Conservation (phyloP, 345 rosid genomes). For the Firmiana major region DNA sequence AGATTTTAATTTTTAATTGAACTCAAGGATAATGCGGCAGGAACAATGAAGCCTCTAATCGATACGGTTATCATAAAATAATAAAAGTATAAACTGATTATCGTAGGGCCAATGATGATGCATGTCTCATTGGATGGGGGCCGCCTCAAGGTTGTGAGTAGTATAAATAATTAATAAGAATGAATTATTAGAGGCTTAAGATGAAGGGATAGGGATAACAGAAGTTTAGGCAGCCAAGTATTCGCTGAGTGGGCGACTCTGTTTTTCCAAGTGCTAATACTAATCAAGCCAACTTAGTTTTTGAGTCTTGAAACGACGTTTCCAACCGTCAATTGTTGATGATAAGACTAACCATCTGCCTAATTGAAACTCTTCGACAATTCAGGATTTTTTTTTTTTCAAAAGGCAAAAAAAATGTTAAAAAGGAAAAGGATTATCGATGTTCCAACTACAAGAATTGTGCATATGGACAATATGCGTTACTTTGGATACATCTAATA, state of each 20-base stretch:
- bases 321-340: not conserved
- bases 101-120: too few species aligned
- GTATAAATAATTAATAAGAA: too few species aligned
- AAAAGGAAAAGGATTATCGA: not conserved
- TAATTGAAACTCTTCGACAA: not conserved
- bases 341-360: slow-evolving; percentile 4
- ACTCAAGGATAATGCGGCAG: too few species aligned
- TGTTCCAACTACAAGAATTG: not conserved
- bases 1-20: too few species aligned
- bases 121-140: too few species aligned
- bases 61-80: too few species aligned
- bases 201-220: not conserved
- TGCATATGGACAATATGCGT: not conserved
- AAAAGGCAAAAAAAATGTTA: not conserved
- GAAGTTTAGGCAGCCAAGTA: not conserved
- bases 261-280: not conserved
- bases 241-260: too few species aligned
- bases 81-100: too few species aligned
- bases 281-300: not conserved
- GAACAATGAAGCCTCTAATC: too few species aligned
- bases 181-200: not conserved
- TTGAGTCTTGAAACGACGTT: not conserved
- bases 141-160: too few species aligned
- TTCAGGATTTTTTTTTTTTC: too few species aligned
- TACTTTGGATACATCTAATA: not conserved